Evolutionary conservation across 176 grass and related monocot genomes (phyloP), one percentile per base, ranked within the genome.

Genomic region (Stipa capillata): DNA sequence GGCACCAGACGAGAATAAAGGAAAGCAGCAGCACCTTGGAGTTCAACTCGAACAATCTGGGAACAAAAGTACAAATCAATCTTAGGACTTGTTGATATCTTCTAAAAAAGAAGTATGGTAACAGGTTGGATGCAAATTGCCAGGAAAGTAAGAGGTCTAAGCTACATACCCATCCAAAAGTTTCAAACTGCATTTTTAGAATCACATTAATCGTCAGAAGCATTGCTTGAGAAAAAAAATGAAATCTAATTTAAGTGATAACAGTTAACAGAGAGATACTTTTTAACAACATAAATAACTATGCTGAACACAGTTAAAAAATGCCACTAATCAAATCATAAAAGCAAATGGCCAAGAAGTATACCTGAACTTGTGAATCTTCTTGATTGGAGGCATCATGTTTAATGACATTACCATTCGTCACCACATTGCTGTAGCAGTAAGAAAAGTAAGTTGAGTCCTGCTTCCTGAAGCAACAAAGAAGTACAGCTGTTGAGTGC

Each of bases 1-100:
- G 93, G 82, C 37, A 97, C 79, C 42, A 97, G 35, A 74, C 81
- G 86, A 82, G 88, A 85, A 78, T 97, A 97, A 70, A 97, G 90
- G 11, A 97, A 90, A 76, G 83, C 80, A 85, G 85, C 58, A 73
- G 63, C 71, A 60, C 78, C 92, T 82, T 87, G 75, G 80, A 93
- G 73, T 83, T 88, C 79, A 43, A 89, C 76, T 77, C 76, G 81
- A 79, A 97, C 42, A 80, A 97, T 89, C 93, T 97, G 49, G 8
- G 17, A 42, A 68, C 25, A 18, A 24, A 45, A 72, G 36, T 10
- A 16, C 11, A 77, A 40, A 78, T 37, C 15, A 36, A 70, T 63
- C 25, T 55, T 25, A 65, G 29, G 15, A 71, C 20, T 53, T n/a
- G 21, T 45, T 25, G 56, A 63, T n/a, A n/a, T n/a, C n/a, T n/a